phyloP scores from a whole-genome alignment of 2,329 filamentous ascomycete genomes.

The Claviceps digitariae region DNA sequence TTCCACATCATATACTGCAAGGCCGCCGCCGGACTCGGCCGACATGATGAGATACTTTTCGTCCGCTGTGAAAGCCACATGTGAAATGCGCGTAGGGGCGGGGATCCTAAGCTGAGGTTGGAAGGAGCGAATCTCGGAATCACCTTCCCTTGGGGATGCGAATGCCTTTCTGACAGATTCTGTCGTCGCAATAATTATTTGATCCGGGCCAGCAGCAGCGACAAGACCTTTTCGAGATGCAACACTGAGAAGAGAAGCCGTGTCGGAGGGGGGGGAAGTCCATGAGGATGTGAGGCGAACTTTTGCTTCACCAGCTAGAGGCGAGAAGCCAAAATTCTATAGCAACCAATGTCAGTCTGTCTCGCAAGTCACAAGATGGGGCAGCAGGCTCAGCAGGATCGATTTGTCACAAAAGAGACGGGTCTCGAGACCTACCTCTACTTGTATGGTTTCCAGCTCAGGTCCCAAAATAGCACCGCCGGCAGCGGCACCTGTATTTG shows the following conservation, averaged over 20 bases:
- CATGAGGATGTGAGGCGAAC: conserved; percentile 69
- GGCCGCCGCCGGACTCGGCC: conserved; percentile 64
- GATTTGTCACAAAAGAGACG: background rate
- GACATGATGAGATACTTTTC: conserved; percentile 75
- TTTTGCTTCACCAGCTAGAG: conserved; percentile 68
- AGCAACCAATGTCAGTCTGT: background rate
- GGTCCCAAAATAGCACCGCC: conserved; percentile 36
- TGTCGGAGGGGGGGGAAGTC: conserved; percentile 61
- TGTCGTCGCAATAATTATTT: conserved; percentile 62
- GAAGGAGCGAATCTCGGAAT: conserved; percentile 56
- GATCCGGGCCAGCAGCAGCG: conserved; percentile 75
- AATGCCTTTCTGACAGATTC: conserved; percentile 68
- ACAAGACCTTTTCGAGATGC: conserved; percentile 69
- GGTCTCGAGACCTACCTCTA: conserved; percentile 46
- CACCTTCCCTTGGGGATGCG: conserved; percentile 40
- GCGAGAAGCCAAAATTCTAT: conserved; percentile 65
- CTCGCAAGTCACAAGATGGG: background rate
- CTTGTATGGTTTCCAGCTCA: conserved; percentile 65
- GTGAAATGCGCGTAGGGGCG: conserved; percentile 65
- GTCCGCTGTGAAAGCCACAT: conserved; percentile 82
- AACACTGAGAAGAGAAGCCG: conserved; percentile 71
- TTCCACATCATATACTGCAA: conserved; percentile 71
- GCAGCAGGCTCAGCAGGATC: background rate
- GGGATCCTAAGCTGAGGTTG: conserved; percentile 59
- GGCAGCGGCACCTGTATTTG: conserved; percentile 30